phyloP scores from a whole-genome alignment of 2,329 filamentous ascomycete genomes.

The Juglanconis juglandina region DNA sequence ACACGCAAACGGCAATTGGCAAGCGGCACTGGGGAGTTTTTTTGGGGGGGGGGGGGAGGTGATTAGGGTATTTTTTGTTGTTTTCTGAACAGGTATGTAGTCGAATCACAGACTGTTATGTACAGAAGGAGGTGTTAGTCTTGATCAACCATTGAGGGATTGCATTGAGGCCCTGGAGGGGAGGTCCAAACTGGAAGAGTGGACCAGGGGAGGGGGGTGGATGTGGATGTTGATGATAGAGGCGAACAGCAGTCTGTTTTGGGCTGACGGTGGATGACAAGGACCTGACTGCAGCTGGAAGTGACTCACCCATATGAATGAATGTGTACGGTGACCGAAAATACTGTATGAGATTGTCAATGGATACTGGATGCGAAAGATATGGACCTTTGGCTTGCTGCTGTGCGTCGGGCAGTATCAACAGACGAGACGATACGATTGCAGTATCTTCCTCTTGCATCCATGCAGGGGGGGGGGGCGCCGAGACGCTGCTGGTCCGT shows the following conservation, averaged over 20 bases:
- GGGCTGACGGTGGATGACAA: background rate
- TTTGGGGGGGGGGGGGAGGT: background rate
- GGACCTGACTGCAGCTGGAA: background rate
- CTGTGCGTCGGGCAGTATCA: background rate
- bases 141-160: background rate
- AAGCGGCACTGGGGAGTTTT: background rate
- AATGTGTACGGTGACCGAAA: constrained; percentile 14
- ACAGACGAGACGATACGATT: background rate
- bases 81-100: constrained; percentile 1
- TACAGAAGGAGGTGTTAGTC: background rate
- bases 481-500: too few species aligned
- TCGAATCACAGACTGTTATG: constrained; percentile 8
- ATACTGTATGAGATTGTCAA: constrained; percentile 19
- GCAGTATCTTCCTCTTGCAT: background rate
- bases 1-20: constrained; percentile 1
- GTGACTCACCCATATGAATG: constrained; percentile 18
- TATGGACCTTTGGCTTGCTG: constrained; percentile 15
- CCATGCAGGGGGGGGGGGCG: too few species aligned
- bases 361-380: constrained; percentile 20
- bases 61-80: constrained; percentile 8
- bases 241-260: background rate
- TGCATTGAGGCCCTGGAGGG: background rate
- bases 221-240: constrained; percentile 7
- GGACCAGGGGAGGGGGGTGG: background rate
- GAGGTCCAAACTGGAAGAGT: background rate